Conservation (phyloP, 805 yeast species). For the Hanseniaspora occidentalis region DNA sequence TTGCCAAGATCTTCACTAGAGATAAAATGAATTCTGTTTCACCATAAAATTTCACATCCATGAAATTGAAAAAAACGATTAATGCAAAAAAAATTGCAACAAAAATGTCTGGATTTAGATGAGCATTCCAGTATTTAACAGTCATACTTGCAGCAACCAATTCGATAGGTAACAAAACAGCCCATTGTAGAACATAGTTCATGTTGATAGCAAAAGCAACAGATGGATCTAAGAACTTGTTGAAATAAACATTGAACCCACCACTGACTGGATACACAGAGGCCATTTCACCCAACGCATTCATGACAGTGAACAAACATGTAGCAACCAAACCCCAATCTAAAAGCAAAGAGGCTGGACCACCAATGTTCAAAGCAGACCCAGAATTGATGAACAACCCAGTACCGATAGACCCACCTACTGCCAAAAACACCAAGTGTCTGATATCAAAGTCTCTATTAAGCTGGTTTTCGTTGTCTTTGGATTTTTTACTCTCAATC, state of each 20-base stretch:
- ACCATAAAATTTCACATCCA: conserved; percentile 43
- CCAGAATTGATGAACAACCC: conserved; percentile 62
- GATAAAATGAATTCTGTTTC: conserved; percentile 44
- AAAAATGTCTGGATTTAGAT: conserved; percentile 47
- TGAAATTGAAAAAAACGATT: conserved; percentile 35
- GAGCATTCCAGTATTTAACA: conserved; percentile 40
- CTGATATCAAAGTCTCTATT: conserved; percentile 5
- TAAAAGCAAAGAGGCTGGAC: conserved; percentile 51
- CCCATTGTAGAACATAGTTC: conserved; percentile 44
- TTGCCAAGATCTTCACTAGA: conserved; percentile 35
- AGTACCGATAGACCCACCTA: conserved; percentile 58
- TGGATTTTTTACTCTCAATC: not conserved
- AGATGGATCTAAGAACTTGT: conserved; percentile 43
- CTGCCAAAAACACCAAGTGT: conserved; percentile 54
- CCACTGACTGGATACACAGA: conserved; percentile 43
- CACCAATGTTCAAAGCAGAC: conserved; percentile 42
- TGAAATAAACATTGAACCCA: conserved; percentile 36
- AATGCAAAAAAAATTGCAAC: conserved; percentile 40
- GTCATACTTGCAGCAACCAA: conserved; percentile 49
- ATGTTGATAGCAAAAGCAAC: conserved; percentile 42
- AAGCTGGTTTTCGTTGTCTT: not conserved
- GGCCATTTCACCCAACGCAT: conserved; percentile 40
- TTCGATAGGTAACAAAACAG: conserved; percentile 45
- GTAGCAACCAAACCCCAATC: conserved; percentile 44
- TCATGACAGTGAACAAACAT: conserved; percentile 47